These are phyloP conservation scores for Fusarium haematococcum DNA, from an alignment of 2,329 filamentous ascomycete species.

Conservation along the genomic window DNA sequence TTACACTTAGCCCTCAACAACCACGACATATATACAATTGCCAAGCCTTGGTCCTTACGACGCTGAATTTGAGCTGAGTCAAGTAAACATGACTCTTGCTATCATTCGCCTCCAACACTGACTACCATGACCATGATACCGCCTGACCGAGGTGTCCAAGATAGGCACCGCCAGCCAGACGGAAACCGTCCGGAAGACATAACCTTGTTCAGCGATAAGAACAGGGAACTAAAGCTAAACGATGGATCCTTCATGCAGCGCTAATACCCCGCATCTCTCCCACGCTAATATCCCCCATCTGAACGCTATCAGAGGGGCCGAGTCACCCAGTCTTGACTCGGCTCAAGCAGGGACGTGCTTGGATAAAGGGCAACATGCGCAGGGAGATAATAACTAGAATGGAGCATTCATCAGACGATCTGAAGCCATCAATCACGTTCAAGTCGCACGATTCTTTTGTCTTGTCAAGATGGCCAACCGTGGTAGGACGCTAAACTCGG, in stretches of 20 bases:
- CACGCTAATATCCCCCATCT: background rate
- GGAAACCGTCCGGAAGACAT: background rate
- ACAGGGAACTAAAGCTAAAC: background rate
- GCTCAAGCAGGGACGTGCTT: background rate
- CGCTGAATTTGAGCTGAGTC: background rate
- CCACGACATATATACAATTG: background rate
- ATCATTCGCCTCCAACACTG: background rate
- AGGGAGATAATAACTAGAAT: background rate
- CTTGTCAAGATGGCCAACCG: constrained; percentile 9
- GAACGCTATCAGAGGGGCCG: background rate
- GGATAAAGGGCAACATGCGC: background rate
- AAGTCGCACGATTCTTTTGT: background rate
- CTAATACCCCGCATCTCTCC: background rate
- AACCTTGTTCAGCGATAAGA: background rate
- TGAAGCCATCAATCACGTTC: background rate
- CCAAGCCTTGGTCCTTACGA: background rate
- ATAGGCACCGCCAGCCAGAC: background rate
- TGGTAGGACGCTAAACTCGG: background rate
- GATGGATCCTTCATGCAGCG: background rate
- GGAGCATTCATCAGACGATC: background rate
- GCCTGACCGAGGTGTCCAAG: background rate
- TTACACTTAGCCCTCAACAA: background rate
- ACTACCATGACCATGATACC: background rate
- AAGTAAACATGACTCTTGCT: background rate
- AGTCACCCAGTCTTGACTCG: background rate